Base-by-base conservation (phyloP, 345 rosid species). In the Ceriops tagal region DNA sequence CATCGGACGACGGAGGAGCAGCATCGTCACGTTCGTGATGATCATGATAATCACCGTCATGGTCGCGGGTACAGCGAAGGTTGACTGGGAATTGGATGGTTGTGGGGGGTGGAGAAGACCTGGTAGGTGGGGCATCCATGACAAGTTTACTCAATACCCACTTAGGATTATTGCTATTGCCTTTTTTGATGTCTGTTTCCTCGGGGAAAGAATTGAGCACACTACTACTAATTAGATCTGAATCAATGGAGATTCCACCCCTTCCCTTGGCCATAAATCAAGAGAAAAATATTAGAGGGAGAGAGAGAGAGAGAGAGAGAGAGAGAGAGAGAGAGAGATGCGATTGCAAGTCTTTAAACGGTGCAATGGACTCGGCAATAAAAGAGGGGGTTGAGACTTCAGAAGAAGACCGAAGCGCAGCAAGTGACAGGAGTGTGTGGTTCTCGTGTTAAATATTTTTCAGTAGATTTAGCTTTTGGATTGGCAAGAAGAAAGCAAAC, bases 311-410 rank as follows among this genome's bases (percentile, higher is more conserved):
- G 53, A 59, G 80, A 66, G 77, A 67, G 65, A 63, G 73, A 62
- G 18, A 37, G 53, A 52, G 73, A 55, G 80, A 64, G 77, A 67
- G 65, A 63, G 73, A 62, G 18, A 37, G 53, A 59, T 21, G 26
- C 19, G 67, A 30, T 35, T 64, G 57, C 26, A 39, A 73, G 74
- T 63, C 76, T 81, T 71, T 72, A 64, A 81, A 79, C 69, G 80
- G 83, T 75, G 87, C 87, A 80, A 74, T 77, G 79, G 89, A 88
- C 90, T 81, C 90, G 93, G 93, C 93, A 81, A 81, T 68, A 69
- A 83, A 84, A 75, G 75, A 65, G 82, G 86, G 24, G 22, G 59
- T 52, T 49, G 51, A 76, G 77, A 82, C 84, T 75, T 69, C 39
- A 72, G 61, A 78, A 78, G 80, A 78, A 68, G 86, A 80, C 84